phyloP scores from a whole-genome alignment of 164 flowering plant genomes.

The Chimonanthus salicifolius region DNA sequence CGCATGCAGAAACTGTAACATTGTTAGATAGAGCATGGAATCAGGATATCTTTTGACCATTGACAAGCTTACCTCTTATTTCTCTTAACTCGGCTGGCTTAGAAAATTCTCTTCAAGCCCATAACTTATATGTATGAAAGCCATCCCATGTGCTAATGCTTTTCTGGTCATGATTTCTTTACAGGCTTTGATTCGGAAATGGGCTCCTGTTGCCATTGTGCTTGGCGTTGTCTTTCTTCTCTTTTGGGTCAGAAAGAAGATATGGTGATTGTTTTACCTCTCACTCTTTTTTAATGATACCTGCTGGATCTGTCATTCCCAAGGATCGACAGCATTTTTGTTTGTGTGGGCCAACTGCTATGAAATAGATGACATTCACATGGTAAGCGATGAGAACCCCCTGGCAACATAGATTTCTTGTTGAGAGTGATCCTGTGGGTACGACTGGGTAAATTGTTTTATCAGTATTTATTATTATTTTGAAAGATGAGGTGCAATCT shows the following conservation, averaged over 20 bases:
- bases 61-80: not conserved
- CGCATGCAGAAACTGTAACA: too few species aligned
- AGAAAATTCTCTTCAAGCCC: not conserved
- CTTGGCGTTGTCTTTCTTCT: slow-evolving; percentile 66
- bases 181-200: slow-evolving; percentile 71
- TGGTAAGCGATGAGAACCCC: not conserved
- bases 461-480: too few species aligned
- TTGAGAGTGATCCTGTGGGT: not conserved
- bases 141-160: not conserved
- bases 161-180: not conserved
- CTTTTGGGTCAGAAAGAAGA: slow-evolving; percentile 57
- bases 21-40: not conserved
- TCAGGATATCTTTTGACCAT: not conserved
- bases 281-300: not conserved
- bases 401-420: not conserved
- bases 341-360: not conserved
- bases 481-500: too few species aligned
- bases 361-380: not conserved
- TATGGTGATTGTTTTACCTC: slow-evolving; percentile 37
- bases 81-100: not conserved
- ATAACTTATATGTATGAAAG: not conserved
- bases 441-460: not conserved
- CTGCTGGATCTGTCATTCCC: not conserved
- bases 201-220: slow-evolving; percentile 87
- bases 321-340: not conserved